Percentiles rank a stretch among this genome's conserved stretches.
phyloP scores from a whole-genome alignment of 805 yeast genomes.

The Cyberlindnera mississippiensis region DNA sequence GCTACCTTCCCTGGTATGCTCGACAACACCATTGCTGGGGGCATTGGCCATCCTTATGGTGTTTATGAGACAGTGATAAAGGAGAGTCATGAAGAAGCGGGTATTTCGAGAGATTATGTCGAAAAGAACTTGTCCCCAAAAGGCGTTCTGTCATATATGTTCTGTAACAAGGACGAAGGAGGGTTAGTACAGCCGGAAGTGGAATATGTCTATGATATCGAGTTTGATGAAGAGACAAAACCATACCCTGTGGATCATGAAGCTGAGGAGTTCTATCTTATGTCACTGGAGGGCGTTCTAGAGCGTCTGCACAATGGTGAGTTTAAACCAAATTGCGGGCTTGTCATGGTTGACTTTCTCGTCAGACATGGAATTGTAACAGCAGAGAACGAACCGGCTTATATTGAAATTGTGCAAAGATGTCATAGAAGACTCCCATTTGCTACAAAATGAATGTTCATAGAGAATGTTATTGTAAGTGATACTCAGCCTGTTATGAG shows the following conservation, averaged over 20 bases:
- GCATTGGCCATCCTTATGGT: slow-evolving; percentile 78
- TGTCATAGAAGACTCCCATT: slow-evolving; percentile 71
- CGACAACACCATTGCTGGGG: slow-evolving; percentile 96
- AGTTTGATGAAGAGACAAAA: slow-evolving; percentile 38
- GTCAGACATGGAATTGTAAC: slow-evolving; percentile 78
- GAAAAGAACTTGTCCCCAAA: slow-evolving; percentile 39
- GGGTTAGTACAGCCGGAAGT: slow-evolving; percentile 86
- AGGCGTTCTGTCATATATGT: slow-evolving; percentile 71
- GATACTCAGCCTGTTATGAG: neutral
- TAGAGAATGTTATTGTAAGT: neutral
- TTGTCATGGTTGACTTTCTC: slow-evolving; percentile 76
- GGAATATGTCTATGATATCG: slow-evolving; percentile 74
- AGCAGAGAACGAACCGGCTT: slow-evolving; percentile 62
- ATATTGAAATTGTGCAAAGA: slow-evolving; percentile 51
- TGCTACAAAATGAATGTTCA: slow-evolving; percentile 38
- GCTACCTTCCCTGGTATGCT: slow-evolving; percentile 88
- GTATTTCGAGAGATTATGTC: slow-evolving; percentile 54
- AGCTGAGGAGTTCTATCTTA: slow-evolving; percentile 65
- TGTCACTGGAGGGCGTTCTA: slow-evolving; percentile 56
- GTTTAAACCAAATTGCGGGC: slow-evolving; percentile 89
- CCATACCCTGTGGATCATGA: slow-evolving; percentile 72
- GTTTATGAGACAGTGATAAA: slow-evolving; percentile 73
- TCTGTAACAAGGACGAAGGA: slow-evolving; percentile 38
- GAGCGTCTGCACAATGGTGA: slow-evolving; percentile 47
- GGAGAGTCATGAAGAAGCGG: slow-evolving; percentile 91